Conservation (phyloP, 2,329 filamentous ascomycete genomes). For the Didymella segeticola region DNA sequence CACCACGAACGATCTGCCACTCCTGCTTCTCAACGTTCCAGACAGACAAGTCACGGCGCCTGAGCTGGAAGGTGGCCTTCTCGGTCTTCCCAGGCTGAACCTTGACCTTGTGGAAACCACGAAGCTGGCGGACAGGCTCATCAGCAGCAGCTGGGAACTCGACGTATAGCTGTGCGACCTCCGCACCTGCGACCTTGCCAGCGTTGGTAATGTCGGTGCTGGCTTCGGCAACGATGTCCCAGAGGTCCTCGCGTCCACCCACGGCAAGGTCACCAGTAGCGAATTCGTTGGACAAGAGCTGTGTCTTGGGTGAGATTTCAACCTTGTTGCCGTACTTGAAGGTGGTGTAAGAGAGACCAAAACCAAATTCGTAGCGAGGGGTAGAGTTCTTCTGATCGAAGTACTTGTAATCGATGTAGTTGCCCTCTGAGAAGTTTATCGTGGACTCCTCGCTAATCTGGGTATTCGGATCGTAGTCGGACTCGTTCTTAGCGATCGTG, state of each 20-base stretch:
- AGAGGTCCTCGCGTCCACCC: constrained; percentile 43
- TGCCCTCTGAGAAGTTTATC: constrained; percentile 73
- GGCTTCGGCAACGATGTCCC: constrained; percentile 44
- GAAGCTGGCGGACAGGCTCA: constrained; percentile 44
- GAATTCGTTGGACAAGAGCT: constrained; percentile 55
- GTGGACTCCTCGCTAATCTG: constrained; percentile 50
- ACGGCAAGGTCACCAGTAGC: constrained; percentile 34
- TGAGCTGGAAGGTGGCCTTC: constrained; percentile 44
- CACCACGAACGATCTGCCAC: constrained; percentile 46
- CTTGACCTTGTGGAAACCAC: constrained; percentile 47
- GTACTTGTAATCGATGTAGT: constrained; percentile 79
- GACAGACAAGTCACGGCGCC: constrained; percentile 47
- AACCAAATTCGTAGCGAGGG: constrained; percentile 80
- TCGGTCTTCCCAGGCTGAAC: constrained; percentile 38
- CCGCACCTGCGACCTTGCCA: constrained; percentile 44
- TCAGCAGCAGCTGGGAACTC: constrained; percentile 41
- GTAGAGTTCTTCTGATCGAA: constrained; percentile 69
- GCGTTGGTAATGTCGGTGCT: constrained; percentile 46
- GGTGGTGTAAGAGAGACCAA: constrained; percentile 74
- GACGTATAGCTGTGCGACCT: constrained; percentile 50
- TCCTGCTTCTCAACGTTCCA: constrained; percentile 43
- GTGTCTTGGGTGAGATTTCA: background rate
- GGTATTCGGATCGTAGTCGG: constrained; percentile 68
- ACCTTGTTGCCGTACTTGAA: constrained; percentile 63
- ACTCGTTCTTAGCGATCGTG: constrained; percentile 72